Percentiles rank a stretch among this genome's conserved stretches.
These are phyloP conservation scores for Tetrapisispora arboricola DNA, from an alignment of 805 yeast species.

Conservation along the genomic window DNA sequence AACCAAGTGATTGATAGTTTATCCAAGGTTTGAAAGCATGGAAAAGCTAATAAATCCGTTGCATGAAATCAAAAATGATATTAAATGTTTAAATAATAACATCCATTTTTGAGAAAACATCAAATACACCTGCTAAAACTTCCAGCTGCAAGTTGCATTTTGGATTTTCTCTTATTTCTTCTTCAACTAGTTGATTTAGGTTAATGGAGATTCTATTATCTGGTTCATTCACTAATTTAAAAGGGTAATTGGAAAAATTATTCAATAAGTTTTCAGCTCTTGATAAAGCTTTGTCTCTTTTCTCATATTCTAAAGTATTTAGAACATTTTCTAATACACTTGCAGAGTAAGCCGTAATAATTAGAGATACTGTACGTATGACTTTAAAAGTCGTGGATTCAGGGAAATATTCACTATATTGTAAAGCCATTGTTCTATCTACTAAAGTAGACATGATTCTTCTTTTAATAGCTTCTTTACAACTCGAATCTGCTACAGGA, in stretches of 20 bases:
- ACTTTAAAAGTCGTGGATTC: constrained; percentile 54
- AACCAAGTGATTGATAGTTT: no score
- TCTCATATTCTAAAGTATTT: constrained; percentile 66
- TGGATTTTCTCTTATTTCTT: constrained; percentile 36
- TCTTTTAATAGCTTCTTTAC: constrained; percentile 71
- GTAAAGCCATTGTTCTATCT: constrained; percentile 54
- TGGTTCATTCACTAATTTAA: constrained; percentile 43
- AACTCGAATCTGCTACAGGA: constrained; percentile 77
- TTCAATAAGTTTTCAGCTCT: constrained; percentile 86
- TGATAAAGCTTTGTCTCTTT: constrained; percentile 82
- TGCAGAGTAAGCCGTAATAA: constrained; percentile 89
- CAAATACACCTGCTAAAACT: constrained; percentile 83
- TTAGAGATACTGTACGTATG: constrained; percentile 71
- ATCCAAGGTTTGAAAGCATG: no score
- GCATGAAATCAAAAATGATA: no score
- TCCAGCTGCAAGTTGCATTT: constrained; percentile 61
- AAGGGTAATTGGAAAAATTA: constrained; percentile 82
- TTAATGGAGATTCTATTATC: constrained; percentile 65
- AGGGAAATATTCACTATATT: constrained; percentile 57
- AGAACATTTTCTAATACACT: constrained; percentile 89
- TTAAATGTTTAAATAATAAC: constrained; percentile 47
- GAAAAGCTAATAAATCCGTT: neutral
- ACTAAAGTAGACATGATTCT: constrained; percentile 64
- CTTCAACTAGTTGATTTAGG: constrained; percentile 36
- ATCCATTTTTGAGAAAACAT: constrained; percentile 88